phyloP scores from a whole-genome alignment of 805 yeast species.

The Wickerhamiella australiensis region DNA sequence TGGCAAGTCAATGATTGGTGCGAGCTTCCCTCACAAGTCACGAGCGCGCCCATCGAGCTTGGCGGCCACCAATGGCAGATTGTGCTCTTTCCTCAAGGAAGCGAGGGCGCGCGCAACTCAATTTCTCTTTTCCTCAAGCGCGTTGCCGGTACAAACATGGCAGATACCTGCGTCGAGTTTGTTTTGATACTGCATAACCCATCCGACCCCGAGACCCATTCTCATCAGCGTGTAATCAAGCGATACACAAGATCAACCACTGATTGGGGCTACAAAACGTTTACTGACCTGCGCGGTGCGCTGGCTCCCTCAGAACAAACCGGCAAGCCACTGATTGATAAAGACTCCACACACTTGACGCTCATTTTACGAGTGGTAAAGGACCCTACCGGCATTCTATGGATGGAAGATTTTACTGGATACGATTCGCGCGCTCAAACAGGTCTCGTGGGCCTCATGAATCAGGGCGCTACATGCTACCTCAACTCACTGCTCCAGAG shows the following conservation, averaged over 20 bases:
- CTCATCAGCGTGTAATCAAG: constrained; percentile 57
- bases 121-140: constrained; percentile 64
- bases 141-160: background rate
- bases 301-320: constrained; percentile 17
- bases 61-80: constrained; percentile 35
- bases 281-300: constrained; percentile 46
- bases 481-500: constrained; percentile 86
- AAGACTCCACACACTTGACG: constrained; percentile 54
- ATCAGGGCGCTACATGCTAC: constrained; percentile 98
- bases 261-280: constrained; percentile 93
- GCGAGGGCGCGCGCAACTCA: constrained; percentile 29
- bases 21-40: constrained; percentile 27
- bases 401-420: constrained; percentile 68
- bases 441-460: constrained; percentile 83
- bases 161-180: constrained; percentile 72
- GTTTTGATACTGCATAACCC: constrained; percentile 79
- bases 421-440: constrained; percentile 73
- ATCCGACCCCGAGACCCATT: constrained; percentile 45
- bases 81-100: constrained; percentile 65
- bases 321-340: constrained; percentile 35
- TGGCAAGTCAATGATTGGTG: constrained; percentile 33
- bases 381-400: constrained; percentile 87
- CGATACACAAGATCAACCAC: constrained; percentile 63
- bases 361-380: constrained; percentile 65
- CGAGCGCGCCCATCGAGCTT: constrained; percentile 25